A percentile compares a stretch with the other conserved stretches of the same genome.
These are phyloP conservation scores for Liriodendron chinense DNA, from an alignment of 164 flowering plant genomes.

Conservation along the genomic window DNA sequence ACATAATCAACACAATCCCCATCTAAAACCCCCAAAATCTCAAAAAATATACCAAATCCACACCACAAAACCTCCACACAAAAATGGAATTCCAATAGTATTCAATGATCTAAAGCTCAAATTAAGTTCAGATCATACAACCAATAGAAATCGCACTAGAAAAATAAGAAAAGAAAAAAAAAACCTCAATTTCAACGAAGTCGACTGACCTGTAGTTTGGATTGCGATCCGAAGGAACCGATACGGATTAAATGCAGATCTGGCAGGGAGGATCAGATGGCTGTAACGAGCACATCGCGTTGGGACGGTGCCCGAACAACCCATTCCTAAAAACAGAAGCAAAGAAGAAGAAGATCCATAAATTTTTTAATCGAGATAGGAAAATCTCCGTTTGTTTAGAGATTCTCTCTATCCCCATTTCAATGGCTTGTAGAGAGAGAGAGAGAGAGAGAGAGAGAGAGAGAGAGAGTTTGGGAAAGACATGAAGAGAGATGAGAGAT, in stretches of 20 bases:
- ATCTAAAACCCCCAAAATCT: too few relatives aligned
- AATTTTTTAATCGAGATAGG: background rate
- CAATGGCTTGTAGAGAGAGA: background rate
- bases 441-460: background rate
- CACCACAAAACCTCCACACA: background rate
- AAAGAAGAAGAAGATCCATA: slow-evolving; percentile 13
- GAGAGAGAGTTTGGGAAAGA: background rate
- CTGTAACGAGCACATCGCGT: slow-evolving; percentile 69
- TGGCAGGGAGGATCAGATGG: slow-evolving; percentile 84
- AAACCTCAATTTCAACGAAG: background rate
- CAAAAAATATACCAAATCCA: background rate
- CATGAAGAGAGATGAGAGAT: too few relatives aligned
- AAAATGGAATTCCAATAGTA: background rate
- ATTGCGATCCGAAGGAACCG: slow-evolving; percentile 64
- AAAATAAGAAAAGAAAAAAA: too few relatives aligned
- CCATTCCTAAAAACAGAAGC: slow-evolving; percentile 85
- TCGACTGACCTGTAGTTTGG: slow-evolving; percentile 73
- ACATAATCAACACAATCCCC: too few relatives aligned
- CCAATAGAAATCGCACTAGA: background rate
- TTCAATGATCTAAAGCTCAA: slow-evolving; percentile 1
- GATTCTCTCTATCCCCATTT: background rate
- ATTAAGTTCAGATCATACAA: background rate
- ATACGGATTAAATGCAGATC: slow-evolving; percentile 57
- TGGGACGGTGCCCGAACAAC: slow-evolving; percentile 88
- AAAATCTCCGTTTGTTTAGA: slow-evolving; percentile 13